Evolutionary conservation across 192 early-diverging fungal genomes (phyloP).

Genomic region (Coemansia sp.): DNA sequence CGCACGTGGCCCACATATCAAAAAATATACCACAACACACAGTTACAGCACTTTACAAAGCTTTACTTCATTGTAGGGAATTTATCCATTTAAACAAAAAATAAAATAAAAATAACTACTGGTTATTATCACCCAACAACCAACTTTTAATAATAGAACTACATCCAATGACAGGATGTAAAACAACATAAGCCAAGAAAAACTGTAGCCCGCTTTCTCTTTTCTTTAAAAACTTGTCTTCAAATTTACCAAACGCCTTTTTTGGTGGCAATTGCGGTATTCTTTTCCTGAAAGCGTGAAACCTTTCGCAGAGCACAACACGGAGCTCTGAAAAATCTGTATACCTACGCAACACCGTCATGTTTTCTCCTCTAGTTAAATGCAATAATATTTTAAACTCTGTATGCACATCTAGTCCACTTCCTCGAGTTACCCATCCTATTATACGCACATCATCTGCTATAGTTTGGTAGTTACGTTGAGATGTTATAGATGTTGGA

Average conservation of each 20-base stretch:
- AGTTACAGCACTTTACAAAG: no score
- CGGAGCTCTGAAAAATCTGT: constrained; percentile 46
- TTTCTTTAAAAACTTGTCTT: constrained; percentile 43
- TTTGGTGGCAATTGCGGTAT: constrained; percentile 45
- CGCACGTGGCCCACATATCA: no score
- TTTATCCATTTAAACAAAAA: no score
- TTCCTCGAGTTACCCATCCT: constrained; percentile 41
- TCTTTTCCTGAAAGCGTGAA: constrained; percentile 33
- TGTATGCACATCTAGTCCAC: constrained; percentile 45
- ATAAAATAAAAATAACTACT: no score
- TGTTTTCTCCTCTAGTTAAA: constrained; percentile 22
- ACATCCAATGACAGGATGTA: constrained; percentile 52
- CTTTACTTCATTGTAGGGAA: no score
- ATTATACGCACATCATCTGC: constrained; percentile 48
- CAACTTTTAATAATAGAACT: constrained; percentile 34
- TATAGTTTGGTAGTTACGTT: constrained; percentile 8
- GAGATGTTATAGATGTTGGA: not conserved
- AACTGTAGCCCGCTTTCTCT: constrained; percentile 52
- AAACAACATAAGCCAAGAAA: constrained; percentile 48
- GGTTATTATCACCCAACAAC: no score
- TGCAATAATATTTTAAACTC: constrained; percentile 47
- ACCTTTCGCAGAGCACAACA: constrained; percentile 31
- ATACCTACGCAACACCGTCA: constrained; percentile 46
- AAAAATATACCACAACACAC: no score
- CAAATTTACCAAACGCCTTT: constrained; percentile 51